These are phyloP conservation scores for Dissophora globulifera DNA, from an alignment of 192 early-diverging fungal species.

Conservation along the genomic window DNA sequence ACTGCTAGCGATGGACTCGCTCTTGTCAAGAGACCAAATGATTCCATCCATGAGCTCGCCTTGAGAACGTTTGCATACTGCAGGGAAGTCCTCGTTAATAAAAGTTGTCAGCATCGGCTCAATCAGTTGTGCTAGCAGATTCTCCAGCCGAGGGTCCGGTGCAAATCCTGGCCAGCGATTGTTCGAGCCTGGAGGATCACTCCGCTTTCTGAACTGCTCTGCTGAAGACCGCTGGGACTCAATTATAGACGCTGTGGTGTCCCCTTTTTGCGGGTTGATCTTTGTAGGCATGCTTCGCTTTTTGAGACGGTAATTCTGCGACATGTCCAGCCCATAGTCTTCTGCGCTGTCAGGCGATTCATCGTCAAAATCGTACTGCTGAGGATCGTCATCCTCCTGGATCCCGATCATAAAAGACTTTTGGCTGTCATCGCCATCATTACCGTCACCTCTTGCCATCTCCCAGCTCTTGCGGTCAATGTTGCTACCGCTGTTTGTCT, in stretches of 20 bases:
- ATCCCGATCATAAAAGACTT: slow-evolving; percentile 9
- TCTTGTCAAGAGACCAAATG: slow-evolving; percentile 34
- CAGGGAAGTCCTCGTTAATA: slow-evolving; percentile 39
- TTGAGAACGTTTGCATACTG: slow-evolving; percentile 39
- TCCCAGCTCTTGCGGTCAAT: slow-evolving; percentile 6
- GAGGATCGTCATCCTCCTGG: background rate
- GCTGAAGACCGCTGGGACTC: background rate
- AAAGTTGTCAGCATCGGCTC: slow-evolving; percentile 32
- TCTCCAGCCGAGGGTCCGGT: slow-evolving; percentile 28
- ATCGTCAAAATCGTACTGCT: slow-evolving; percentile 12
- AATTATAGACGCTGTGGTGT: background rate
- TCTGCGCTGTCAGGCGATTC: slow-evolving; percentile 2
- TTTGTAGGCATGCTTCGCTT: too few species aligned
- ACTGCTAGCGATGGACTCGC: background rate
- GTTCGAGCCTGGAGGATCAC: background rate
- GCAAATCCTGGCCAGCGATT: slow-evolving; percentile 15
- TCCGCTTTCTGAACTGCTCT: background rate
- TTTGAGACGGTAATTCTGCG: slow-evolving; percentile 6
- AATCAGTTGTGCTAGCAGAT: slow-evolving; percentile 28
- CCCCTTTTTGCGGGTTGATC: too few species aligned
- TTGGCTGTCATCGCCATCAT: background rate
- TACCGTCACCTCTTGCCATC: slow-evolving; percentile 1
- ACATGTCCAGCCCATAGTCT: slow-evolving; percentile 1
- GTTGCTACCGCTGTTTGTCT: background rate
- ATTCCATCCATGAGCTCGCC: slow-evolving; percentile 45